Base-by-base conservation (phyloP, 208 protist genomes). In the Phytomonas sp. region DNA sequence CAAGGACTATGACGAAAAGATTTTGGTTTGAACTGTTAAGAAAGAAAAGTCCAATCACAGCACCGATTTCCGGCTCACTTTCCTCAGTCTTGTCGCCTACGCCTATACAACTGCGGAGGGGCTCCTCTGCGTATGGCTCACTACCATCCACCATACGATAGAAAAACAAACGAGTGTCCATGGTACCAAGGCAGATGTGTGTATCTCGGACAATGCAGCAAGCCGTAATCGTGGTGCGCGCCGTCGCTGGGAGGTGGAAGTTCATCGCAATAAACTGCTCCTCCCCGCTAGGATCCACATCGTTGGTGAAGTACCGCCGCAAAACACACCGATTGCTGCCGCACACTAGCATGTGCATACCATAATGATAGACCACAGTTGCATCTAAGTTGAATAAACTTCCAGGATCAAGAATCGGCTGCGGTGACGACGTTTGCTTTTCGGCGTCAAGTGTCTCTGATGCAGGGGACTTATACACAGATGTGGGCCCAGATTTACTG, bases 141-240 rank as follows among this genome's bases (percentile, higher is more conserved):
- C 79, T 81, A n/a, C 72, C 71, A 53, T 88, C 86, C 11, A 82
- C 67, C 76, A 95, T 77, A 33, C 82, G 83, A 76, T 84, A 95
- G 66, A 95, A 90, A 72, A 81, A 89, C 33, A 95, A 76, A 26
- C 71, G 76, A 36, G 78, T 81, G 71, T 95, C 89, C 30, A 75
- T 77, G 0, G 89, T 92, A 62, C 86, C 89, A 33, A 95, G 64
- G 67, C 89, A 95, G 26, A 92, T 69, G 75, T 91, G 87, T 28
- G 81, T 80, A 73, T 95, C 89, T 5, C 87, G 86, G 40, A 91
- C 77, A 43, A 91, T 79, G 77, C 89, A 92, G 77, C 89, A 91
- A 6, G 89, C 84, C 7, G 89, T 95, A 68, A 95, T 84, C 23
- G 28, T 61, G 66, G n/a, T 59, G 28, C 43, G 29, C 13, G 30